These are phyloP conservation scores for Penicillium sp. DNA, from an alignment of 2,329 filamentous ascomycete genomes.

Conservation along the genomic window DNA sequence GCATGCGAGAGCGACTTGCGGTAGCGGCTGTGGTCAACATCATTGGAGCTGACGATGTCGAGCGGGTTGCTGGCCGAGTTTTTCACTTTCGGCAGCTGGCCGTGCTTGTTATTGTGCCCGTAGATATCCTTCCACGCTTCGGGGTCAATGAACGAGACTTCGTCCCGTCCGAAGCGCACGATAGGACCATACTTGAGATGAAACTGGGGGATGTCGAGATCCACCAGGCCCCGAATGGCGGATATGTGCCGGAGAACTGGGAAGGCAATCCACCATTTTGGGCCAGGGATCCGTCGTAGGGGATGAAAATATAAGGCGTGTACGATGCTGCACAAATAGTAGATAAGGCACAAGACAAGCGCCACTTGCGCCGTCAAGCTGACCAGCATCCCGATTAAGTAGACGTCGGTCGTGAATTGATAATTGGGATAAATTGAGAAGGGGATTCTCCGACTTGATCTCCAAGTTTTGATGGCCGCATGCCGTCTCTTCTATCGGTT, in stretches of 20 bases:
- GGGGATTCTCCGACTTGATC: too few relatives aligned
- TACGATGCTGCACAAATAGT: neutral
- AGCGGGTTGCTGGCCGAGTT: neutral
- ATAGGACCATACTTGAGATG: conserved; percentile 12
- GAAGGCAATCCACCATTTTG: conserved; percentile 18
- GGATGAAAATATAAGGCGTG: conserved; percentile 11
- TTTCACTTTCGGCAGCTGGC: conserved; percentile 11
- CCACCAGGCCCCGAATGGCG: conserved; percentile 5
- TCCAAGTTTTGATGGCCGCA: too few relatives aligned
- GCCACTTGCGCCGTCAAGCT: too few relatives aligned
- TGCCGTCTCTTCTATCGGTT: too few relatives aligned
- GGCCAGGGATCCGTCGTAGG: conserved; percentile 13
- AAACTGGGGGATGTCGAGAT: conserved; percentile 4
- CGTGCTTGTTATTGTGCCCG: conserved; percentile 10
- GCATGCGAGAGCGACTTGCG: conserved; percentile 35
- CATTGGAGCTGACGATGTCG: conserved; percentile 16
- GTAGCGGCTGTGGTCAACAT: conserved; percentile 22
- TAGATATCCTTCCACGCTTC: conserved; percentile 33
- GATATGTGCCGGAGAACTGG: conserved; percentile 13
- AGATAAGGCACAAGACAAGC: too few relatives aligned
- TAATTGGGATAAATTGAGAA: too few relatives aligned
- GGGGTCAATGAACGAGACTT: conserved; percentile 31
- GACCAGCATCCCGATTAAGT: too few relatives aligned
- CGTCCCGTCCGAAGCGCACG: conserved; percentile 33
- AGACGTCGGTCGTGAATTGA: too few relatives aligned